These are phyloP conservation scores for Geranomyces variabilis DNA, from an alignment of 192 early-diverging fungal species.

Conservation along the genomic window DNA sequence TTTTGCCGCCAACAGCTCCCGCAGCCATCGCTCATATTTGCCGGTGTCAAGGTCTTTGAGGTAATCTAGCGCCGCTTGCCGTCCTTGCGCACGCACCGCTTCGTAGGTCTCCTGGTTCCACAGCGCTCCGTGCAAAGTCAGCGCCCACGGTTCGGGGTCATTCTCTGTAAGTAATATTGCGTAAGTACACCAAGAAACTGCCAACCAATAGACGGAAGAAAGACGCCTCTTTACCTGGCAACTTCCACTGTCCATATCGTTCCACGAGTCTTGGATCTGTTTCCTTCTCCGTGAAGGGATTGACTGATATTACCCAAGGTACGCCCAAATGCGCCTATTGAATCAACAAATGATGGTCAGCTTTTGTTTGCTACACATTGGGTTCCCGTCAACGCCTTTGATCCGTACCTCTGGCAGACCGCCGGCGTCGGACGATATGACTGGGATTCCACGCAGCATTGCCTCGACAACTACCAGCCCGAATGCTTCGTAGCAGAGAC, in stretches of 20 bases:
- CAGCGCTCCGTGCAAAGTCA: constrained; percentile 15
- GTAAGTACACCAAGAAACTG: neutral
- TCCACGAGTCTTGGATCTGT: constrained; percentile 17
- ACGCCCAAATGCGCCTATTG: constrained; percentile 28
- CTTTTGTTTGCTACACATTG: no score
- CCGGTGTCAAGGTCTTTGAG: neutral
- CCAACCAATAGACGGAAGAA: neutral
- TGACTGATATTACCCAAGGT: constrained; percentile 29
- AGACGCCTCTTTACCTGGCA: constrained; percentile 15
- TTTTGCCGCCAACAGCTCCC: neutral
- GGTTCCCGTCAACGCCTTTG: no score
- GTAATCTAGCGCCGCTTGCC: constrained; percentile 19
- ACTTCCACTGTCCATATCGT: constrained; percentile 22
- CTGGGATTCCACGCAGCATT: constrained; percentile 30
- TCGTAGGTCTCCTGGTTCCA: constrained; percentile 20
- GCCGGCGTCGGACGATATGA: constrained; percentile 36
- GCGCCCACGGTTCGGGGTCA: constrained; percentile 25
- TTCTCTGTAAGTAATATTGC: no score
- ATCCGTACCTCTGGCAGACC: constrained; percentile 25
- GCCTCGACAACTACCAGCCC: constrained; percentile 38
- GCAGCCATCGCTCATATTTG: constrained; percentile 25
- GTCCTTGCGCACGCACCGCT: constrained; percentile 8
- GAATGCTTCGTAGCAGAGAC: constrained; percentile 27
- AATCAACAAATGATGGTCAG: neutral
- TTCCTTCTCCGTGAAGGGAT: constrained; percentile 29